Percentiles rank a stretch among this genome's conserved stretches.
These are phyloP conservation scores for Puccinia horiana DNA, from an alignment of 1,284 basidiomycete genomes.

Conservation along the genomic window DNA sequence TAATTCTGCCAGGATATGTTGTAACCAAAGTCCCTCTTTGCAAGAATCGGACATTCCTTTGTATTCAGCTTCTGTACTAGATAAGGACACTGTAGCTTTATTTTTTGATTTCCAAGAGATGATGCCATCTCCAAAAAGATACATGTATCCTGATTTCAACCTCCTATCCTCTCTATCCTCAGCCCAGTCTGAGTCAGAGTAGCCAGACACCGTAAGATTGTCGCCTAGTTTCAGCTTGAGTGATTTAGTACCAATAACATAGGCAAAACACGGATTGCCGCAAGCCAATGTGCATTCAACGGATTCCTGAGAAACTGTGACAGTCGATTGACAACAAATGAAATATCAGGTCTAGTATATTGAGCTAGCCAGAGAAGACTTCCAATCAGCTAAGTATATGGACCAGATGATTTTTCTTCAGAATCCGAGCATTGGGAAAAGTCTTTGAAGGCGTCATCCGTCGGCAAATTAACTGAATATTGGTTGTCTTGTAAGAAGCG, in stretches of 20 bases:
- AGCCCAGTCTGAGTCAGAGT: constrained; percentile 16
- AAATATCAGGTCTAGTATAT: neutral
- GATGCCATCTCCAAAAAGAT: neutral
- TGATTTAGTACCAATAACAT: neutral
- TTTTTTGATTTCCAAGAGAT: constrained; percentile 14
- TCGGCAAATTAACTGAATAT: neutral
- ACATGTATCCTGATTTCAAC: neutral
- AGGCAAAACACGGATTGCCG: neutral
- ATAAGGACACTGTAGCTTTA: neutral
- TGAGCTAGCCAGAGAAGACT: neutral
- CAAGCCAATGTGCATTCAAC: neutral
- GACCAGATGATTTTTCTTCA: neutral
- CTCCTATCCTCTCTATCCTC: neutral
- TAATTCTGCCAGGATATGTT: too few relatives aligned
- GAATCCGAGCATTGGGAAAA: neutral
- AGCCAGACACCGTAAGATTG: neutral
- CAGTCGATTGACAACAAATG: neutral
- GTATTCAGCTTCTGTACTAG: neutral
- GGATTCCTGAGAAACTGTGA: neutral
- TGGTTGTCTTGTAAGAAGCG: neutral
- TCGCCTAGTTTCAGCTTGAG: neutral
- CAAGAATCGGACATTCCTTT: too few relatives aligned
- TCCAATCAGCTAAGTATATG: neutral
- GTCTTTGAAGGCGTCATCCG: neutral
- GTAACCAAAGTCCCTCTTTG: too few relatives aligned